Evolutionary conservation across 495 filamentous ascomycete species (phyloP).

Genomic region (Cudoniella acicularis): DNA sequence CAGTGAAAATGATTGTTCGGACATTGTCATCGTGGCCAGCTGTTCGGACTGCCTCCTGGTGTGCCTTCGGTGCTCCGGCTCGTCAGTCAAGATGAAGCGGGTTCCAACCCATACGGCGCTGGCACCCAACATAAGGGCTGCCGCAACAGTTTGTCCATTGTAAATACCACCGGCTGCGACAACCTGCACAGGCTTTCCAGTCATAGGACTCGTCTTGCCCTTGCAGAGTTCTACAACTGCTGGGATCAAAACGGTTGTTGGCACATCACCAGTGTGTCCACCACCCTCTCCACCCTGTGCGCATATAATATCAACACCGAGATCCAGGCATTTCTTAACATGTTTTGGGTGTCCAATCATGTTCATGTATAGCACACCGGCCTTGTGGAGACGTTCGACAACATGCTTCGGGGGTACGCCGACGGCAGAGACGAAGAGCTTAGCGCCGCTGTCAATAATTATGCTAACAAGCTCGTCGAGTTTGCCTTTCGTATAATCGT

Average conservation of each 20-base stretch:
- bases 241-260: slow-evolving; percentile 84
- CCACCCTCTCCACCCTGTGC: slow-evolving; percentile 91
- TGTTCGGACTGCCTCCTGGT: slow-evolving; percentile 95
- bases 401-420: slow-evolving; percentile 86
- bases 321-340: slow-evolving; percentile 85
- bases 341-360: slow-evolving; percentile 99
- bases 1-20: slow-evolving; percentile 97
- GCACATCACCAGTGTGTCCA: slow-evolving; percentile 88
- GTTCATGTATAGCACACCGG: slow-evolving; percentile 96
- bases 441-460: slow-evolving; percentile 85
- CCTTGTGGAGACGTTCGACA: slow-evolving; percentile 83
- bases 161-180: slow-evolving; percentile 92
- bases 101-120: slow-evolving; percentile 95
- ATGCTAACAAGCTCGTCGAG: slow-evolving; percentile 86
- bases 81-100: slow-evolving; percentile 87
- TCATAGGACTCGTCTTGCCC: slow-evolving; percentile 81
- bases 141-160: slow-evolving; percentile 88
- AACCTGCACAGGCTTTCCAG: slow-evolving; percentile 81
- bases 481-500: slow-evolving; percentile 99
- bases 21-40: slow-evolving; percentile 91
- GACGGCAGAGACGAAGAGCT: slow-evolving; percentile 94
- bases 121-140: slow-evolving; percentile 89
- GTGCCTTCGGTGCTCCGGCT: slow-evolving; percentile 88
- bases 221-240: slow-evolving; percentile 80
- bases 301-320: slow-evolving; percentile 88